Conservation (phyloP, 257 asterid genomes). For the Lavandula angustifolia region DNA sequence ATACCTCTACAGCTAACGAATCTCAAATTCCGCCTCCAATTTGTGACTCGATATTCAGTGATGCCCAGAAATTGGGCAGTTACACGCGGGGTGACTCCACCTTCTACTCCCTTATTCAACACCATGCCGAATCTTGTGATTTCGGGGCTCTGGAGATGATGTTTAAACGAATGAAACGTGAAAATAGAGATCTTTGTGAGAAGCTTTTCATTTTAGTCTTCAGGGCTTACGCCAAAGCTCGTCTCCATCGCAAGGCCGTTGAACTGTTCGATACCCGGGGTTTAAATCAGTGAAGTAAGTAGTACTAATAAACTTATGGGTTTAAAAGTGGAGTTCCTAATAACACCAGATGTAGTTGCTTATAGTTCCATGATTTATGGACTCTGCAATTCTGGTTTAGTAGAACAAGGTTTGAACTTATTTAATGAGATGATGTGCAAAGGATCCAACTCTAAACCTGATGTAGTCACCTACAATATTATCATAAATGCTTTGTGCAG, state of each 20-base stretch:
- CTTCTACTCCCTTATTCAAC: constrained; percentile 68
- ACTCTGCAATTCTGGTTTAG: constrained; percentile 65
- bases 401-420: constrained; percentile 72
- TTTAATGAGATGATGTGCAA: constrained; percentile 80
- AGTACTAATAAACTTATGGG: too few species aligned
- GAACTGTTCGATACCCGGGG: constrained; percentile 67
- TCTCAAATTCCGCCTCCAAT: constrained; percentile 56
- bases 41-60: constrained; percentile 52
- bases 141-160: constrained; percentile 68
- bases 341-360: constrained; percentile 73
- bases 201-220: constrained; percentile 65
- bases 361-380: constrained; percentile 90
- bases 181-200: constrained; percentile 66
- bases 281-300: too few species aligned
- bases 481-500: constrained; percentile 75
- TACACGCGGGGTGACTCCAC: constrained; percentile 83
- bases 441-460: constrained; percentile 61
- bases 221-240: constrained; percentile 76
- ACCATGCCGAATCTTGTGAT: constrained; percentile 63
- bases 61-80: constrained; percentile 57
- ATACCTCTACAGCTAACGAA: too few species aligned
- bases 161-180: constrained; percentile 65
- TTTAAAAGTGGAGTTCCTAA: constrained; percentile 73
- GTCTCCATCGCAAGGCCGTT: constrained; percentile 59
- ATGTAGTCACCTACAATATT: constrained; percentile 73